A percentile compares a stretch with the other conserved stretches of the same genome.
These are phyloP conservation scores for Daldinia grandis DNA, from an alignment of 495 filamentous ascomycete species.

Conservation along the genomic window DNA sequence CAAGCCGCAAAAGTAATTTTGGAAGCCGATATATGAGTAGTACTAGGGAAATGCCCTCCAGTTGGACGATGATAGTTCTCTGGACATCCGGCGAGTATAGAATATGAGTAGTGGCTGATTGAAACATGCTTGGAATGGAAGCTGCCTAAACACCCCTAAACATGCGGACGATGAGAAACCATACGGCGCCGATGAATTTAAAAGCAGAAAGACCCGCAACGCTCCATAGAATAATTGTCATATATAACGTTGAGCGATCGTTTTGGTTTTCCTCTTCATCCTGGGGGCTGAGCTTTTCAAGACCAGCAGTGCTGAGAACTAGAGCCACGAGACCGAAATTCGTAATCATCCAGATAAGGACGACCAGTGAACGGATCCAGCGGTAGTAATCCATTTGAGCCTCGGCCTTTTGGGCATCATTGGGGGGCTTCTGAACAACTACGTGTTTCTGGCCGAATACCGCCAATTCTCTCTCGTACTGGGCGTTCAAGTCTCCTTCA, in stretches of 20 bases:
- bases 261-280: conserved; percentile 56
- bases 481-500: conserved; percentile 79
- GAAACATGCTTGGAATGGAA: not conserved
- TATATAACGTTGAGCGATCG: conserved; percentile 75
- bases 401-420: conserved; percentile 69
- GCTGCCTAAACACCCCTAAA: conserved; percentile 69
- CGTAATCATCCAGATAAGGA: conserved; percentile 94
- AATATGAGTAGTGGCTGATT: conserved; percentile 2
- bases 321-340: conserved; percentile 90
- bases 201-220: conserved; percentile 88
- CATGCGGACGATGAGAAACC: conserved; percentile 94
- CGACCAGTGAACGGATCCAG: conserved; percentile 89
- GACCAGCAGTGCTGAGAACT: conserved; percentile 84
- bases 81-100: conserved; percentile 6
- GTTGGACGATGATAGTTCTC: not conserved
- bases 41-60: not conserved
- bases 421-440: conserved; percentile 68
- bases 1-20: not conserved
- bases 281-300: conserved; percentile 68
- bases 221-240: conserved; percentile 89
- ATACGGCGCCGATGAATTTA: conserved; percentile 89
- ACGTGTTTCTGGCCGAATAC: conserved; percentile 75
- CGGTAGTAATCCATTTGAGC: conserved; percentile 99
- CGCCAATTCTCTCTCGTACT: conserved; percentile 86
- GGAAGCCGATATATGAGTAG: conserved; percentile 7